Percentiles rank a stretch among this genome's conserved stretches.
Evolutionary conservation across 495 filamentous ascomycete genomes (phyloP).

Genomic region (Lasiosphaeria ovina): DNA sequence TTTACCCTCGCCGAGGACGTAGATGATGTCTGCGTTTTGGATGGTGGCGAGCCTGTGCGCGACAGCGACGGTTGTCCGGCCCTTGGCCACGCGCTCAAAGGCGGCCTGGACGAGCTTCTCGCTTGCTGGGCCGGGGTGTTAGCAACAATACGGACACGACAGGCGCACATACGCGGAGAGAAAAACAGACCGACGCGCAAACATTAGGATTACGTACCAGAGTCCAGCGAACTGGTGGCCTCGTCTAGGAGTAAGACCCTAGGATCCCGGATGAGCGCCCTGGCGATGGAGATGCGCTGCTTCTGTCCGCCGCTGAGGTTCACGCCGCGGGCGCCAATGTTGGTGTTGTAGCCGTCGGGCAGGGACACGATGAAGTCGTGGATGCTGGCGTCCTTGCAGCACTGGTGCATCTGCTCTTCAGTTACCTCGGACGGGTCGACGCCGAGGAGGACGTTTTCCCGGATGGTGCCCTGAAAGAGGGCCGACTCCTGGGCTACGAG

Average conservation of each 20-base stretch:
- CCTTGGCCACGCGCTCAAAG: constrained; percentile 58
- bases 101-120: constrained; percentile 71
- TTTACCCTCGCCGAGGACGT: constrained; percentile 50
- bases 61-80: constrained; percentile 68
- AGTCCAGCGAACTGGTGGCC: constrained; percentile 73
- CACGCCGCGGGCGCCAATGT: constrained; percentile 59
- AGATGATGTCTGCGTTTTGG: constrained; percentile 54
- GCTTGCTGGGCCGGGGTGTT: constrained; percentile 41
- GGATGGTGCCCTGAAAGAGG: constrained; percentile 56
- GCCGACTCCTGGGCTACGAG: constrained; percentile 64
- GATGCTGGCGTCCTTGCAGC: constrained; percentile 59
- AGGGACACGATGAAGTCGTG: constrained; percentile 61
- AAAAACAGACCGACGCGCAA: background rate
- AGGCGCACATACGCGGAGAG: background rate
- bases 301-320: constrained; percentile 74
- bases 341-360: constrained; percentile 59
- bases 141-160: background rate
- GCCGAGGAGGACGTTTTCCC: constrained; percentile 58
- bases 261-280: constrained; percentile 72
- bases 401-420: constrained; percentile 53
- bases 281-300: constrained; percentile 72
- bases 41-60: constrained; percentile 60
- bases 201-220: constrained; percentile 24
- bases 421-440: constrained; percentile 38
- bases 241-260: constrained; percentile 73